Conservation (phyloP, 2,329 filamentous ascomycete genomes). For the Karstenula rhodostoma region DNA sequence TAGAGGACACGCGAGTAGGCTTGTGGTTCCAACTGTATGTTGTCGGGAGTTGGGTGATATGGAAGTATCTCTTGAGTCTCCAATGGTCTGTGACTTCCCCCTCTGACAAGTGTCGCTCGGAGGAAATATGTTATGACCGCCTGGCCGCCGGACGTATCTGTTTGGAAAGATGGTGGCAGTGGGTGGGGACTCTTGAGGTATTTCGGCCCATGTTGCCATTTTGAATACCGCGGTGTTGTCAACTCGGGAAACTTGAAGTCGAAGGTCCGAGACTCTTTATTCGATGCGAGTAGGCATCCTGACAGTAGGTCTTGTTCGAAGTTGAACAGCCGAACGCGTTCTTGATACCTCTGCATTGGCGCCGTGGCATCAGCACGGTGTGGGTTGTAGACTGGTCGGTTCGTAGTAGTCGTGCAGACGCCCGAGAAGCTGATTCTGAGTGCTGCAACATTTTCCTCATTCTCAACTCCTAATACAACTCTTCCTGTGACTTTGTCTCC, state of each 20-base stretch:
- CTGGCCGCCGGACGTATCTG: conserved; percentile 38
- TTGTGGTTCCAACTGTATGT: conserved; percentile 26
- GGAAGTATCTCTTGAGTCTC: conserved; percentile 34
- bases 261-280: conserved; percentile 45
- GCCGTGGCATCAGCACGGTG: conserved; percentile 23
- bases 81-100: conserved; percentile 23
- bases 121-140: conserved; percentile 43
- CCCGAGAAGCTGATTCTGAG: conserved; percentile 43
- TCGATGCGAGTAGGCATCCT: conserved; percentile 27
- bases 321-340: conserved; percentile 41
- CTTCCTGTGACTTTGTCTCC: conserved; percentile 47
- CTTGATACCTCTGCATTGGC: conserved; percentile 35
- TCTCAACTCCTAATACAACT: conserved; percentile 37
- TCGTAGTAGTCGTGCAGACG: conserved; percentile 43
- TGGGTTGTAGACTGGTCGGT: conserved; percentile 33
- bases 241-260: conserved; percentile 45
- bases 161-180: conserved; percentile 44
- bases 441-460: conserved; percentile 37
- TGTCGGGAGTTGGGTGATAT: conserved; percentile 35
- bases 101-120: conserved; percentile 33
- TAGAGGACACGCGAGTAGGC: conserved; percentile 36
- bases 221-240: conserved; percentile 39
- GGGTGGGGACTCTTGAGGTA: conserved; percentile 42
- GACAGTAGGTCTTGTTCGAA: conserved; percentile 35
- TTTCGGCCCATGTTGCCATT: conserved; percentile 36